These are phyloP conservation scores for Leccinum truebloodii DNA, from an alignment of 768 basidiomycete genomes.

Conservation along the genomic window DNA sequence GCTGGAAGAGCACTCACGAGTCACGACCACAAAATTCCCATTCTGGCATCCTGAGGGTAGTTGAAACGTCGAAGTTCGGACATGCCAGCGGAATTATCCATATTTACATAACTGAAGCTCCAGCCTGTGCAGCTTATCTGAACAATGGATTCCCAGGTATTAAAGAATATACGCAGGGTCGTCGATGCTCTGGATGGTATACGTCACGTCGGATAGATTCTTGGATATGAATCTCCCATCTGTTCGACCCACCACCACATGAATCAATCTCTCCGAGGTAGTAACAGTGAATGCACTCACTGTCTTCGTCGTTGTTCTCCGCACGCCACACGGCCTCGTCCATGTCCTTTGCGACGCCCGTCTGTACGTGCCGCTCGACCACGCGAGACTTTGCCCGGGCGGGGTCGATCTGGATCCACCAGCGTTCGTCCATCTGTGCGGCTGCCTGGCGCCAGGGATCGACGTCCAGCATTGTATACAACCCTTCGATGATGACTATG, in stretches of 20 bases:
- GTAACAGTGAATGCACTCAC: conserved; percentile 38
- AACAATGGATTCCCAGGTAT: not conserved
- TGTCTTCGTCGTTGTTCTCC: conserved; percentile 77
- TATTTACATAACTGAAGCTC: not conserved
- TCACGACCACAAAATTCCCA: not conserved
- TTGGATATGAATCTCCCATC: conserved; percentile 45
- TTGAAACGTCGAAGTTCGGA: not conserved
- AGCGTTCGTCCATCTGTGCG: conserved; percentile 70
- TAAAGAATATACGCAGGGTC: conserved; percentile 33
- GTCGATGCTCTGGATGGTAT: conserved; percentile 42
- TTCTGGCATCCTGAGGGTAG: not conserved
- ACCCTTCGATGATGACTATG: conserved; percentile 84
- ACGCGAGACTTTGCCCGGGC: conserved; percentile 59
- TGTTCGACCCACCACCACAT: conserved; percentile 16
- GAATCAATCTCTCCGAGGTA: not conserved
- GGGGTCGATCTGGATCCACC: conserved; percentile 65
- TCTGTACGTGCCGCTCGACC: conserved; percentile 72
- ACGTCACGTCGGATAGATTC: conserved; percentile 42
- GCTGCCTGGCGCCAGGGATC: conserved; percentile 73
- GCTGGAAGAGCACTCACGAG: not conserved
- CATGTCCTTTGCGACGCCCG: conserved; percentile 66
- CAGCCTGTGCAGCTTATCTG: not conserved
- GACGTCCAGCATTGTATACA: conserved; percentile 80
- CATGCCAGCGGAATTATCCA: not conserved
- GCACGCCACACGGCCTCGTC: conserved; percentile 68